Base-by-base conservation (phyloP, 176 grass and related monocot genomes). In the Avena sativa region DNA sequence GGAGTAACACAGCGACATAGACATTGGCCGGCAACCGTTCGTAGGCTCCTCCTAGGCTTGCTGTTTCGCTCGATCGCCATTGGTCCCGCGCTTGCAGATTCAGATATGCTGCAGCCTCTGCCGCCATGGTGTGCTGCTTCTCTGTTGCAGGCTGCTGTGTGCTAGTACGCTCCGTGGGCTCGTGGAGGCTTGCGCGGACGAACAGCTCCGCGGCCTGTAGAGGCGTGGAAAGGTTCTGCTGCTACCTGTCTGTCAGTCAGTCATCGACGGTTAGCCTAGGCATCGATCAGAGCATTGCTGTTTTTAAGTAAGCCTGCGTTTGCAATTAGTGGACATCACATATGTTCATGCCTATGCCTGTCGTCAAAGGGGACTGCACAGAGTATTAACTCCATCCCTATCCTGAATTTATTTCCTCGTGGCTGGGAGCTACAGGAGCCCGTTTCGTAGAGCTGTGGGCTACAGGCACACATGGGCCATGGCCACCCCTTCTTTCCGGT, bases 301-400 rank as follows among this genome's bases (percentile, higher is more conserved):
- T 17, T 51, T 85, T 64, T 21, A 46, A 72, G 52, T 23, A 85
- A 76, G 59, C 72, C 59, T 51, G 58, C 58, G 7, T 10, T 65
- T 66, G 83, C 59, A 85, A 52, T 85, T 64, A 76, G 26, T 76
- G 83, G 40, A 84, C 71, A 28, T 28, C 28, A 16, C 25, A 62
- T 44, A 26, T 64, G 21, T 52, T 44, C 36, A 7, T 44, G 16
- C 13, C 25, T 65, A 49, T 34, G 61, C 26, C 12, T 23, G 58
- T 28, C 28, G n/a, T 79, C 74, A 78, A 66, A 28, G 55, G 14
- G 19, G 2, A 2, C n/a, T 23, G 12, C 53, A 34, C 21, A 21
- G 73, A 76, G 26, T 66, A 19, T 57, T 56, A 78, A 79, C 48
- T 67, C 21, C 48, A 66, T 44, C n/a, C 49, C 34, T 86, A 69